Conservation (phyloP, 129 eudicot species). For the Ambrosia trifida region DNA sequence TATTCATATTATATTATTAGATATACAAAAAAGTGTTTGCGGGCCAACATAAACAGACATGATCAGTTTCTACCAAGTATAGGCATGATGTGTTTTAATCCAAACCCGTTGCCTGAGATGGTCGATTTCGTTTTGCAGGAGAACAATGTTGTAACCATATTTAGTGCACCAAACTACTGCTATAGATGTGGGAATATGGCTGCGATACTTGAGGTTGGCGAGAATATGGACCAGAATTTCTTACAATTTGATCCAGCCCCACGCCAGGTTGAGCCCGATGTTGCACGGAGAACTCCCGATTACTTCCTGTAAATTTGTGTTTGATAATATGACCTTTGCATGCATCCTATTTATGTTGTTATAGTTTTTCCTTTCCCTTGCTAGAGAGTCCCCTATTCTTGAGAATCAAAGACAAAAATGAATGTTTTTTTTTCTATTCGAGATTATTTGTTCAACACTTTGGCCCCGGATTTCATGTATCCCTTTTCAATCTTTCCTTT, state of each 20-base stretch:
- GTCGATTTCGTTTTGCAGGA: slow-evolving; percentile 19
- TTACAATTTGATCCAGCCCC: slow-evolving; percentile 70
- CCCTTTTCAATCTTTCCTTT: not conserved
- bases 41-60: not conserved
- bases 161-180: slow-evolving; percentile 54
- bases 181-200: slow-evolving; percentile 54
- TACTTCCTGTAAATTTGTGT: slow-evolving; percentile 46
- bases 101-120: not conserved
- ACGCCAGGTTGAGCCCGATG: slow-evolving; percentile 45
- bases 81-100: not conserved
- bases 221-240: slow-evolving; percentile 59
- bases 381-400: slow-evolving; percentile 3
- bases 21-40: not conserved
- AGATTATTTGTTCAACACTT: slow-evolving; percentile 4
- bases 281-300: slow-evolving; percentile 55
- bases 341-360: slow-evolving; percentile 27
- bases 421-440: slow-evolving; percentile 15
- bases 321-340: slow-evolving; percentile 18
- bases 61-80: not conserved
- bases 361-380: slow-evolving; percentile 13
- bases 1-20: not conserved
- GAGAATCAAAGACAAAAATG: slow-evolving; percentile 16
- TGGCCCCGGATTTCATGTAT: slow-evolving; percentile 3
- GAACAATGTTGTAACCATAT: slow-evolving; percentile 44
- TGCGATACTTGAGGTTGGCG: slow-evolving; percentile 51